A percentile compares a stretch with the other conserved stretches of the same genome.
Conservation (phyloP, 805 yeast genomes). For the Komagataella pastoris region DNA sequence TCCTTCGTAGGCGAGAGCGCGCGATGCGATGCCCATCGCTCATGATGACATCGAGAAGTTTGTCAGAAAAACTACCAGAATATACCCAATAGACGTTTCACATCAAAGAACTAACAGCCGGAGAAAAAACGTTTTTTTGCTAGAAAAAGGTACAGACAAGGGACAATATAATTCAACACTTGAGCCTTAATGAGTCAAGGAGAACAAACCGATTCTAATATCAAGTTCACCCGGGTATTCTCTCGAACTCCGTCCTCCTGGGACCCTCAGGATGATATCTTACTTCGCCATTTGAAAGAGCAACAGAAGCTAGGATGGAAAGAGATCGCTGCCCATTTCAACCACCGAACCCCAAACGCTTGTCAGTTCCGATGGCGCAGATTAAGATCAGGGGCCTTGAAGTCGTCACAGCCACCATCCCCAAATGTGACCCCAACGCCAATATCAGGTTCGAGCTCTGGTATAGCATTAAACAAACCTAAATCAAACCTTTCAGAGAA, state of each 20-base stretch:
- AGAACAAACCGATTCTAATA: background rate
- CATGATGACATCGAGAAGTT: background rate
- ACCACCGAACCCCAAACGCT: slow-evolving; percentile 76
- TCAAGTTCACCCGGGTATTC: slow-evolving; percentile 2
- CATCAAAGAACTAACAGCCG: background rate
- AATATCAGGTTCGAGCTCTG: background rate
- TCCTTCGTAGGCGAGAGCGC: background rate
- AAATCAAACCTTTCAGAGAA: background rate
- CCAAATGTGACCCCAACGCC: background rate
- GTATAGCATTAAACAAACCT: background rate
- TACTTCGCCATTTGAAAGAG: slow-evolving; percentile 66
- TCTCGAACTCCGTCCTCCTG: slow-evolving; percentile 28
- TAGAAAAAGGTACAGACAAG: background rate
- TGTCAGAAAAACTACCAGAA: background rate
- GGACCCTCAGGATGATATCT: slow-evolving; percentile 67
- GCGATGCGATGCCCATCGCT: background rate
- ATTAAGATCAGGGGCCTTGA: slow-evolving; percentile 29
- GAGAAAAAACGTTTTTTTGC: background rate
- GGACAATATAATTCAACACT: background rate
- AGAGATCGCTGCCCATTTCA: slow-evolving; percentile 68
- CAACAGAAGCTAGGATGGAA: slow-evolving; percentile 81
- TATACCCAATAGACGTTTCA: slow-evolving; percentile 1
- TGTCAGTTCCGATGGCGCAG: slow-evolving; percentile 88
- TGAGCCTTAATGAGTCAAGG: background rate
- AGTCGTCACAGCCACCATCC: slow-evolving; percentile 10